Evolutionary conservation across 805 yeast species (phyloP).

Genomic region (Ogataea trehaloabstinens): DNA sequence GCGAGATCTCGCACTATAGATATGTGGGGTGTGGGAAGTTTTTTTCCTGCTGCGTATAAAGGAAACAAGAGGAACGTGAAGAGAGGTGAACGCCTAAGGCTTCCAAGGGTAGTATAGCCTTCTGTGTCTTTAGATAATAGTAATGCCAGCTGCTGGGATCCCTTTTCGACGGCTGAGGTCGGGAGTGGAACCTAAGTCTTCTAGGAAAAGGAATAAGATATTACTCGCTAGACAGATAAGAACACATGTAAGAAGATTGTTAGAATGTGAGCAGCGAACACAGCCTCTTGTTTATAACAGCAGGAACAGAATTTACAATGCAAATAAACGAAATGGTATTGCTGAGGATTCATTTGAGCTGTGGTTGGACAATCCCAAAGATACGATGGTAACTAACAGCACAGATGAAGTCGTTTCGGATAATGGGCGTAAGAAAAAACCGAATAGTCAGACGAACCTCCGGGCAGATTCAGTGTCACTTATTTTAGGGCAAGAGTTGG

Average conservation of each 20-base stretch:
- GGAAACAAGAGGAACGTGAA: no score
- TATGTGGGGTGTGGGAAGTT: background rate
- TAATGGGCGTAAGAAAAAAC: background rate
- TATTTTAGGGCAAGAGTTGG: slow-evolving; percentile 13
- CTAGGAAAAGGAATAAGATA: background rate
- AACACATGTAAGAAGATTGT: background rate
- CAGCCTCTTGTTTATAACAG: slow-evolving; percentile 9
- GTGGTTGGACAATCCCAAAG: slow-evolving; percentile 16
- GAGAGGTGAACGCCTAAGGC: no score
- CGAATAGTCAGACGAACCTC: background rate
- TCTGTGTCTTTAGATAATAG: no score
- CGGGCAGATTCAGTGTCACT: background rate
- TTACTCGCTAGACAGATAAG: background rate
- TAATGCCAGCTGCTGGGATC: no score
- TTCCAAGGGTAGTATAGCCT: no score
- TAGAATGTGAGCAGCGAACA: background rate
- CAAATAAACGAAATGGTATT: slow-evolving; percentile 14
- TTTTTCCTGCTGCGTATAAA: no score
- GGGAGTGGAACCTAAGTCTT: slow-evolving; percentile 1
- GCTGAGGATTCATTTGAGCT: slow-evolving; percentile 20
- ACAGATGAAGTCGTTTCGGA: background rate
- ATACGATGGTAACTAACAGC: background rate
- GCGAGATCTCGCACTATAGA: background rate
- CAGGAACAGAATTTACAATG: slow-evolving; percentile 9
- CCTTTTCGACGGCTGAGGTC: slow-evolving; percentile 3